Conservation (phyloP, 768 basidiomycete genomes). For the Russula emetica region DNA sequence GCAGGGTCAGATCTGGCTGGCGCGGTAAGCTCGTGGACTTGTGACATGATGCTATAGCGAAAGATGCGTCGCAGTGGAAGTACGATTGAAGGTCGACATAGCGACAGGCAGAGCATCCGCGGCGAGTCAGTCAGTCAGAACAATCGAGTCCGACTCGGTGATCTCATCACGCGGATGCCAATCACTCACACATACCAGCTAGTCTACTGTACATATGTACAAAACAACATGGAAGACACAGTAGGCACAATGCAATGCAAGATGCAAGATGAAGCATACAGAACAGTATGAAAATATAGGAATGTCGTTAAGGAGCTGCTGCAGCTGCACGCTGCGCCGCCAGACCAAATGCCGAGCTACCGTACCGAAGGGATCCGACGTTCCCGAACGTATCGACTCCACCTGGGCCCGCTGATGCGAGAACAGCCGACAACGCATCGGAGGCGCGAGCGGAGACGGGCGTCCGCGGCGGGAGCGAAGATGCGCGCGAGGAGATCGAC, state of each 20-base stretch:
- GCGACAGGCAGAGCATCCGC: constrained; percentile 16
- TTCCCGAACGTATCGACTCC: constrained; percentile 28
- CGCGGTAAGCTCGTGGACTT: constrained; percentile 4
- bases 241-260: not conserved
- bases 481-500: constrained; percentile 22
- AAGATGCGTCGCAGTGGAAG: constrained; percentile 7
- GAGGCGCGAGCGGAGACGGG: constrained; percentile 21
- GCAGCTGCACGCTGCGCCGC: constrained; percentile 18
- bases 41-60: constrained; percentile 28
- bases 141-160: not conserved
- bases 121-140: not conserved
- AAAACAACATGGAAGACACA: too few relatives aligned
- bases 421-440: constrained; percentile 11
- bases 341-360: constrained; percentile 14
- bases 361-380: constrained; percentile 24
- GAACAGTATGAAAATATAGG: not conserved
- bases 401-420: constrained; percentile 12
- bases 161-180: too few relatives aligned
- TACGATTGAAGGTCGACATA: constrained; percentile 32
- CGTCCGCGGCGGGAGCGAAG: constrained; percentile 25
- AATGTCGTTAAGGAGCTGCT: not conserved
- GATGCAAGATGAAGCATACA: not conserved
- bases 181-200: too few relatives aligned
- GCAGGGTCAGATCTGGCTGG: constrained; percentile 16
- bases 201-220: not conserved